These are phyloP conservation scores for Aspergillus niger DNA, from an alignment of 2,329 filamentous ascomycete species.

Conservation along the genomic window DNA sequence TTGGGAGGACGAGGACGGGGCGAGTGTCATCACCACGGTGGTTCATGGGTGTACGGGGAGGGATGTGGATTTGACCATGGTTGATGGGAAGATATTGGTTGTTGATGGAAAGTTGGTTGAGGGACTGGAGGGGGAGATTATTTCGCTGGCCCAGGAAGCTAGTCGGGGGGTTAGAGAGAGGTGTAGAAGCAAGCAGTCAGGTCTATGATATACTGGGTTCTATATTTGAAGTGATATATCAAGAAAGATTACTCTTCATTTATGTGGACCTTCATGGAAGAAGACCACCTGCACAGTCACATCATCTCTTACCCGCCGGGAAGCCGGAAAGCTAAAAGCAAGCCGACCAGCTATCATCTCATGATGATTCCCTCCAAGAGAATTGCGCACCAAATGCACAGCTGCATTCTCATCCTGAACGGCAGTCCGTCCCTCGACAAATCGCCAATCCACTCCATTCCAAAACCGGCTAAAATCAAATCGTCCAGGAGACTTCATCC, in stretches of 20 bases:
- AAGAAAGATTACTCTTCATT: no score
- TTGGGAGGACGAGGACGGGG: constrained; percentile 13
- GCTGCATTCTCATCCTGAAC: constrained; percentile 57
- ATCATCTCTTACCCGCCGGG: constrained; percentile 51
- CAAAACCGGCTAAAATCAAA: constrained; percentile 28
- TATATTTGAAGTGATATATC: no score
- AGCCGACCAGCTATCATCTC: constrained; percentile 36
- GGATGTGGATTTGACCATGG: constrained; percentile 46
- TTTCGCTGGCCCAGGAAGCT: neutral
- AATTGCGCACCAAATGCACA: constrained; percentile 55
- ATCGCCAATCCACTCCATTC: constrained; percentile 30
- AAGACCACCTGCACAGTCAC: constrained; percentile 55
- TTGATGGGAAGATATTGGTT: constrained; percentile 45
- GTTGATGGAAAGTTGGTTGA: constrained; percentile 30
- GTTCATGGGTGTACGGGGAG: constrained; percentile 46
- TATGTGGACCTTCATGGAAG: constrained; percentile 9
- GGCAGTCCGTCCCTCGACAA: constrained; percentile 49
- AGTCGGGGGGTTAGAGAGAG: neutral
- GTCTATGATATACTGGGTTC: no score
- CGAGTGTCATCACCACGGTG: constrained; percentile 37
- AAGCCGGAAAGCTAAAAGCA: constrained; percentile 28
- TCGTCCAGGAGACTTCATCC: constrained; percentile 21
- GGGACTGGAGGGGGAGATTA: constrained; percentile 19
- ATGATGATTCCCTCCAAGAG: constrained; percentile 52
- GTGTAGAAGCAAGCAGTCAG: neutral